Evolutionary conservation across 2,329 filamentous ascomycete species (phyloP).

Genomic region (Stachybotrys chlorohalonatus): DNA sequence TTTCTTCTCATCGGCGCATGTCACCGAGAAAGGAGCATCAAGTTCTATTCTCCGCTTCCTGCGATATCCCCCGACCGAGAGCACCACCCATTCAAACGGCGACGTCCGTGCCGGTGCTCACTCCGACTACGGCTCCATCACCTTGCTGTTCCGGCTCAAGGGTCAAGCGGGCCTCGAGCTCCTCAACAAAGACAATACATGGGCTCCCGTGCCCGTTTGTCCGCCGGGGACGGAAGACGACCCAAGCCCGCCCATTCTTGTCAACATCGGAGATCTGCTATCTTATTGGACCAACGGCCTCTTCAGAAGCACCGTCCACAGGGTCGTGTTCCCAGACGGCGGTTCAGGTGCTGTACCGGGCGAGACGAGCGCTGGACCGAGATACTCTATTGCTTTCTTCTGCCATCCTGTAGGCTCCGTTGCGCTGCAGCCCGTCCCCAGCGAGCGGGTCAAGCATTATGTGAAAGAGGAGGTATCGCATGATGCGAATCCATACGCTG

Average conservation of each 20-base stretch:
- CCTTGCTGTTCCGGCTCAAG: conserved; percentile 74
- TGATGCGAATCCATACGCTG: conserved; percentile 37
- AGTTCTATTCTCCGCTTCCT: conserved; percentile 61
- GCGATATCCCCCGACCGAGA: conserved; percentile 53
- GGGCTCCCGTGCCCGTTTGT: conserved; percentile 59
- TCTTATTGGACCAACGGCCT: conserved; percentile 88
- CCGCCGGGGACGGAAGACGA: conserved; percentile 52
- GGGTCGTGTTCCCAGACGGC: conserved; percentile 60
- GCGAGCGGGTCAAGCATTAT: conserved; percentile 41
- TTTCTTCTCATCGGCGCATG: conserved; percentile 48
- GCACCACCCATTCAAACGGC: conserved; percentile 31
- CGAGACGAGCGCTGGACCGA: conserved; percentile 39
- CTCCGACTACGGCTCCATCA: conserved; percentile 71
- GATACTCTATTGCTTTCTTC: conserved; percentile 62
- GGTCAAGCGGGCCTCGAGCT: conserved; percentile 86
- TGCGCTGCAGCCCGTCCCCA: conserved; percentile 49
- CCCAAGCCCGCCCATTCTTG: conserved; percentile 62
- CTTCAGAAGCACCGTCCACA: conserved; percentile 78
- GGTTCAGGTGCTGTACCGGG: conserved; percentile 20
- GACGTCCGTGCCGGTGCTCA: conserved; percentile 87
- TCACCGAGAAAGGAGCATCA: conserved; percentile 33
- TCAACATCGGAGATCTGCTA: conserved; percentile 64
- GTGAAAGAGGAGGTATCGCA: conserved; percentile 19
- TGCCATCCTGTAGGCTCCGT: conserved; percentile 51
- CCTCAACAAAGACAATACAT: conserved; percentile 42